Evolutionary conservation across 2,329 filamentous ascomycete genomes (phyloP).

Genomic region (Alternaria arborescens): DNA sequence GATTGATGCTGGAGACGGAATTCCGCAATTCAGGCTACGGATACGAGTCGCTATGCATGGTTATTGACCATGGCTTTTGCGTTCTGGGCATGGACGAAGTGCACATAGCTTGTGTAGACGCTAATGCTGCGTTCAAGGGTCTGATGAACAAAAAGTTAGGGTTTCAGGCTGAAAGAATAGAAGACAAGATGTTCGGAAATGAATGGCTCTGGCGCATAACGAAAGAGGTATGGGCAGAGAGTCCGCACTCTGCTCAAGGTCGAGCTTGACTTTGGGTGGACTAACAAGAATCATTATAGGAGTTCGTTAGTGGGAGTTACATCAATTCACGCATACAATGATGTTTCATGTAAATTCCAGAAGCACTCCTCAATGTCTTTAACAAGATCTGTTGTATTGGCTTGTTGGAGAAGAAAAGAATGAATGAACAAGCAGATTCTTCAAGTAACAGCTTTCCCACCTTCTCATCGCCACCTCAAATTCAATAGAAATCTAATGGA

Average conservation of each 20-base stretch:
- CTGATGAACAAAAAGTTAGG: not conserved
- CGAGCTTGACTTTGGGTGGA: not conserved
- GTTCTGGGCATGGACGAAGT: conserved; percentile 7
- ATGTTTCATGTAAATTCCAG: too few species aligned
- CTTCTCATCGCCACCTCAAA: too few species aligned
- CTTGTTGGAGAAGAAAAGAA: too few species aligned
- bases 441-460: too few species aligned
- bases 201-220: not conserved
- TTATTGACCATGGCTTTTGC: conserved; percentile 5
- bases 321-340: too few species aligned
- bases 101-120: conserved; percentile 1
- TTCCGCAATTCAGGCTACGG: not conserved
- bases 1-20: not conserved
- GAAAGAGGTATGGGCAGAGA: not conserved
- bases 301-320: too few species aligned
- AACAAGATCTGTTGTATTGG: too few species aligned
- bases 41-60: conserved; percentile 4
- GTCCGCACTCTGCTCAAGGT: not conserved
- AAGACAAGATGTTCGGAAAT: not conserved
- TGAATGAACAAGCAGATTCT: too few species aligned
- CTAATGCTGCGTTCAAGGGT: conserved; percentile 1
- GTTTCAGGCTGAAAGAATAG: not conserved
- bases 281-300: not conserved
- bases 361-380: too few species aligned
- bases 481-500: too few species aligned